These are phyloP conservation scores for Termitomyces sp. DNA, from an alignment of 768 basidiomycete genomes.

Conservation along the genomic window DNA sequence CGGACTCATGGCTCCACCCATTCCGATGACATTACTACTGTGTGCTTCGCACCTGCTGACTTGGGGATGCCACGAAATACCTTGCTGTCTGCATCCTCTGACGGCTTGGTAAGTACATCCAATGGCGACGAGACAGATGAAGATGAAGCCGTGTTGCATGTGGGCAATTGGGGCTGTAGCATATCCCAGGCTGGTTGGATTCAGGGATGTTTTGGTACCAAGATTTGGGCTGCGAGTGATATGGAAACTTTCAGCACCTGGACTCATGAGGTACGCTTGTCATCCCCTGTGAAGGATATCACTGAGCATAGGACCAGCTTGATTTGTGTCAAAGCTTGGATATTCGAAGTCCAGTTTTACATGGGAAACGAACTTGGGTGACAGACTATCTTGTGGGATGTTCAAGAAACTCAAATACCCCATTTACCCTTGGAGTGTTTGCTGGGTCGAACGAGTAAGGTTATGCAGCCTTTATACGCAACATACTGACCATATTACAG, in stretches of 20 bases:
- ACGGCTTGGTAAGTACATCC: slow-evolving; percentile 74
- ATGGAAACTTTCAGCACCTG: slow-evolving; percentile 93
- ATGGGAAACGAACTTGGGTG: slow-evolving; percentile 61
- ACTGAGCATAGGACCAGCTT: slow-evolving; percentile 34
- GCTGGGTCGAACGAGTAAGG: slow-evolving; percentile 72
- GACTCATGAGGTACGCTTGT: slow-evolving; percentile 54
- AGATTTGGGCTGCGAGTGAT: slow-evolving; percentile 83
- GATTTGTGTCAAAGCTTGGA: slow-evolving; percentile 52
- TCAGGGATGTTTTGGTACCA: slow-evolving; percentile 23
- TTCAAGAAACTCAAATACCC: slow-evolving; percentile 24
- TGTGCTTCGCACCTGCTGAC: slow-evolving; percentile 44
- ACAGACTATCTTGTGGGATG: slow-evolving; percentile 71
- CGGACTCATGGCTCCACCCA: slow-evolving; percentile 83
- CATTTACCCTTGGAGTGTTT: slow-evolving; percentile 46
- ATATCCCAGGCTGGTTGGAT: slow-evolving; percentile 75
- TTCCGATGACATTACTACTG: slow-evolving; percentile 85
- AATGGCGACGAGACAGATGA: slow-evolving; percentile 75
- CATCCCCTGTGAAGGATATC: not conserved
- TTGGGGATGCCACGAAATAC: slow-evolving; percentile 20
- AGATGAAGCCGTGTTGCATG: slow-evolving; percentile 76
- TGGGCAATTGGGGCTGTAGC: slow-evolving; percentile 85
- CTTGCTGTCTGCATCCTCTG: slow-evolving; percentile 78
- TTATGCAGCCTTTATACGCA: not conserved
- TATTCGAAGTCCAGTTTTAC: slow-evolving; percentile 60
- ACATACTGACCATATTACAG: slow-evolving; percentile 23